Evolutionary conservation across 1,284 basidiomycete genomes (phyloP).

Genomic region (Cryptococcus wingfieldii): DNA sequence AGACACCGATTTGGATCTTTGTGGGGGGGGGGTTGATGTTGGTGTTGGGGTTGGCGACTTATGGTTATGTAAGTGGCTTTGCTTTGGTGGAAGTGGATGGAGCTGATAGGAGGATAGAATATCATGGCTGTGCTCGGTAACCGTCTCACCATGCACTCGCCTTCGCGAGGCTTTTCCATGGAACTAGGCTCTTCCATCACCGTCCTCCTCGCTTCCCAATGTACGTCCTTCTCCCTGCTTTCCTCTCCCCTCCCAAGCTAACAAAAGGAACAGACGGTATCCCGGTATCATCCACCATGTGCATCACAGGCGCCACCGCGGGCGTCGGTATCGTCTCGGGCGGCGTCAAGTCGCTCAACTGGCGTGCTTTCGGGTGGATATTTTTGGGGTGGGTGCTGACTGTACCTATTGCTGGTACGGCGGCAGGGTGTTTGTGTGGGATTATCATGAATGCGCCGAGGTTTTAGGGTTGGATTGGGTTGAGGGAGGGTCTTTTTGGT

Average conservation of each 20-base stretch:
- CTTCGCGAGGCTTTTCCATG: conserved; percentile 54
- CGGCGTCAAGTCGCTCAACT: conserved; percentile 28
- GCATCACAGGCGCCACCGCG: conserved; percentile 42
- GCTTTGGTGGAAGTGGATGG: conserved; percentile 11
- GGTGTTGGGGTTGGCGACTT: conserved; percentile 50
- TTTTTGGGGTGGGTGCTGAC: conserved; percentile 48
- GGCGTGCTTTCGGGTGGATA: conserved; percentile 39
- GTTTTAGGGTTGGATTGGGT: not conserved
- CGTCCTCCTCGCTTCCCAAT: conserved; percentile 50
- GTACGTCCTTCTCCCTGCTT: not conserved
- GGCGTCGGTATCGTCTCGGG: conserved; percentile 38
- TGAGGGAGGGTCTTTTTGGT: not conserved
- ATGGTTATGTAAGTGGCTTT: conserved; percentile 18
- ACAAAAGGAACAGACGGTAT: conserved; percentile 17
- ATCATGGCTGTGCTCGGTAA: conserved; percentile 51
- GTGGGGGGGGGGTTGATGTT: conserved; percentile 48
- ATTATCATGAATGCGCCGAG: conserved; percentile 47
- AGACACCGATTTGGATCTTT: conserved; percentile 51
- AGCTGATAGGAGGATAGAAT: conserved; percentile 14
- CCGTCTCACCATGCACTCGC: conserved; percentile 51
- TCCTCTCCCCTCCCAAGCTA: not conserved
- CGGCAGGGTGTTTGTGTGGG: conserved; percentile 46
- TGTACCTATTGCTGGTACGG: conserved; percentile 48
- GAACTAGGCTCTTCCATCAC: conserved; percentile 52
- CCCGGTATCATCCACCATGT: conserved; percentile 49